These are phyloP conservation scores for Claviceps arundinis DNA, from an alignment of 2,329 filamentous ascomycete genomes.

Conservation along the genomic window DNA sequence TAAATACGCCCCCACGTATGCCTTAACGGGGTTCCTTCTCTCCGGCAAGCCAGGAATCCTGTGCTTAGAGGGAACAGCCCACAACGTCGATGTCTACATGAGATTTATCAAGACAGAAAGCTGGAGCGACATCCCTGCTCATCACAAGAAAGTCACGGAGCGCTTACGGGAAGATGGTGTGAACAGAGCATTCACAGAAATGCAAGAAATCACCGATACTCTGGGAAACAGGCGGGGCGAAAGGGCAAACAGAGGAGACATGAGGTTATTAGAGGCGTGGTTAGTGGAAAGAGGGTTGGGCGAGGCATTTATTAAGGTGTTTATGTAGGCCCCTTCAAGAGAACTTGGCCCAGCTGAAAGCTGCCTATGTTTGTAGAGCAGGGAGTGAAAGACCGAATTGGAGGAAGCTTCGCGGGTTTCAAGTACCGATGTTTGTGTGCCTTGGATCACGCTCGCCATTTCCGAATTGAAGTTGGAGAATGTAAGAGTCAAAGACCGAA, in stretches of 20 bases:
- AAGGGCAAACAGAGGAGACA: conserved; percentile 37
- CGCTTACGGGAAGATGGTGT: conserved; percentile 28
- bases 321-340: background rate
- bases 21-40: conserved; percentile 44
- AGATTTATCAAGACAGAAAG: conserved; percentile 49
- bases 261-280: conserved; percentile 39
- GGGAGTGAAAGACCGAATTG: too few species aligned
- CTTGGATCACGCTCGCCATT: too few species aligned
- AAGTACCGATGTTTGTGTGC: too few species aligned
- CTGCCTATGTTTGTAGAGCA: too few species aligned
- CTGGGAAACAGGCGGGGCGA: conserved; percentile 34
- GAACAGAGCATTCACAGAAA: conserved; percentile 14
- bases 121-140: conserved; percentile 47
- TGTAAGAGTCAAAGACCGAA: too few species aligned
- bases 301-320: background rate
- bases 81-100: conserved; percentile 44
- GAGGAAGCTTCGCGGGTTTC: too few species aligned
- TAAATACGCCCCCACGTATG: conserved; percentile 35
- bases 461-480: too few species aligned
- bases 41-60: conserved; percentile 46
- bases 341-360: too few species aligned
- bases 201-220: conserved; percentile 42
- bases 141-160: conserved; percentile 51
- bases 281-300: conserved; percentile 12
- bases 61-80: conserved; percentile 35